Conservation (phyloP, 208 protist species). For the Crithidia expoeki region DNA sequence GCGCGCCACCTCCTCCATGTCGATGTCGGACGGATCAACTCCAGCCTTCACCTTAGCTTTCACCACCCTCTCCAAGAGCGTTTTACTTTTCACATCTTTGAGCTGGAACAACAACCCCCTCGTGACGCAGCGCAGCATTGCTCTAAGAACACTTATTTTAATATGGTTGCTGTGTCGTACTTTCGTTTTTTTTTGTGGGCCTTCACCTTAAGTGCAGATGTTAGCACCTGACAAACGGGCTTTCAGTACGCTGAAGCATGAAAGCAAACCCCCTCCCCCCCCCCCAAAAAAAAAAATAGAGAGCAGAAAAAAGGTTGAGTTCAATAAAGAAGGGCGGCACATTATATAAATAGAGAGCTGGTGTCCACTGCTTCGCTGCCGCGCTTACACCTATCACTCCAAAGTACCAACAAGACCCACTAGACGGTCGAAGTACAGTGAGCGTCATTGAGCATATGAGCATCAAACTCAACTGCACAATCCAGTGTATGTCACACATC, state of each 20-base stretch:
- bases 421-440: too few relatives aligned
- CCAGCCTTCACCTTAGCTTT: constrained; percentile 38
- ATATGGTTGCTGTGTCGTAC: not conserved
- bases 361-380: too few relatives aligned
- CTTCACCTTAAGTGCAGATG: too few relatives aligned
- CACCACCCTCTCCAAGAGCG: constrained; percentile 23
- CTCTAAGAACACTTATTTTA: not conserved
- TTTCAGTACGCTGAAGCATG: not conserved
- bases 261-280: too few relatives aligned
- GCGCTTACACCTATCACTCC: too few relatives aligned
- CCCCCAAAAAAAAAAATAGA: not conserved
- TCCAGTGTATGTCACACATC: too few relatives aligned
- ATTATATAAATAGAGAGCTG: too few relatives aligned
- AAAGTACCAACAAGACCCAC: too few relatives aligned
- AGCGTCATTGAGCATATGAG: too few relatives aligned
- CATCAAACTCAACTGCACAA: too few relatives aligned
- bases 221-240: not conserved
- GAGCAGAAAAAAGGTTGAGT: not conserved
- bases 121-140: constrained; percentile 29
- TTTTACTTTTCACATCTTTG: constrained; percentile 37
- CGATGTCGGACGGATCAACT: constrained; percentile 32
- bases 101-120: constrained; percentile 19
- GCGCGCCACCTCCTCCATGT: constrained; percentile 47
- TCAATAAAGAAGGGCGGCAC: not conserved
- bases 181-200: not conserved